Conservation (phyloP, 2,329 filamentous ascomycete genomes). For the Fusarium lateritium region DNA sequence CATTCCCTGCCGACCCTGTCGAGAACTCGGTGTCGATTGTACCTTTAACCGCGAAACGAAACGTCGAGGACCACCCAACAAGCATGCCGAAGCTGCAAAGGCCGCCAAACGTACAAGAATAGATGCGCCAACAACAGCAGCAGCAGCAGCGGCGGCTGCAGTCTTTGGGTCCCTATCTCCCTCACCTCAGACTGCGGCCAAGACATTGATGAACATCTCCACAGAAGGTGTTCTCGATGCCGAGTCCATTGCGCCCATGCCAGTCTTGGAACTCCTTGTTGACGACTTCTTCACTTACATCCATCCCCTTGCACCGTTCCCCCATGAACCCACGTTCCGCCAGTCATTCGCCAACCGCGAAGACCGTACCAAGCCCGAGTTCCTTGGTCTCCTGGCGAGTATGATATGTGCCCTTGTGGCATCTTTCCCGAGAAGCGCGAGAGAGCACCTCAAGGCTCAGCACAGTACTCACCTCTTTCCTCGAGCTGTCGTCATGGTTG, state of each 20-base stretch:
- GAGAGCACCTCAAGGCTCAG: conserved; percentile 77
- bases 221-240: conserved; percentile 65
- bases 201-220: conserved; percentile 64
- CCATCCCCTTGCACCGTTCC: conserved; percentile 82
- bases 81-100: conserved; percentile 69
- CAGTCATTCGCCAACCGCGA: conserved; percentile 76
- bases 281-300: conserved; percentile 90
- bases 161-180: conserved; percentile 54
- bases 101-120: conserved; percentile 65
- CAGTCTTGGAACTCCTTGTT: conserved; percentile 77
- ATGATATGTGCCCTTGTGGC: conserved; percentile 83
- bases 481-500: conserved; percentile 77
- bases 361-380: conserved; percentile 75
- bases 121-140: conserved; percentile 50
- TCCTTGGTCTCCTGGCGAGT: conserved; percentile 78
- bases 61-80: conserved; percentile 71
- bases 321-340: conserved; percentile 83
- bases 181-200: conserved; percentile 63
- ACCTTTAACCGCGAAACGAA: conserved; percentile 71
- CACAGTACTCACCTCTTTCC: conserved; percentile 76
- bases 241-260: conserved; percentile 79
- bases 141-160: conserved; percentile 24
- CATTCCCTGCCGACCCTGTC: conserved; percentile 70
- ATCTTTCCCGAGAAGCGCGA: conserved; percentile 80
- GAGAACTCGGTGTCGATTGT: conserved; percentile 70